phyloP scores from a whole-genome alignment of 2,329 filamentous ascomycete genomes.

The Beauveria pseudobassiana region DNA sequence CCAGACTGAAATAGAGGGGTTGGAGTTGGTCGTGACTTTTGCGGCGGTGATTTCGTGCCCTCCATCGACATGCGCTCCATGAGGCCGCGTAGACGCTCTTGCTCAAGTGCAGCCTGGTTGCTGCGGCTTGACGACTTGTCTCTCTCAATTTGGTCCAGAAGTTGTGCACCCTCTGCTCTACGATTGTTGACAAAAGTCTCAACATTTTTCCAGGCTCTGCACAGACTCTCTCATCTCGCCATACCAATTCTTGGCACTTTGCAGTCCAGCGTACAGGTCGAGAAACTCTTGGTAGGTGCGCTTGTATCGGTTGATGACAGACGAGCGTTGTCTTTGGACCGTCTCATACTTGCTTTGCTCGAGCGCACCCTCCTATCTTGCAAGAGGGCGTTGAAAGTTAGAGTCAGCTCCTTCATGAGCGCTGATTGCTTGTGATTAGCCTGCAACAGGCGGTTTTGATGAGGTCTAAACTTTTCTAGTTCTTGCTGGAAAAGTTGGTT shows the following conservation, averaged over 20 bases:
- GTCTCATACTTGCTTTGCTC: constrained; percentile 90
- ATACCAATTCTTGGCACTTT: constrained; percentile 89
- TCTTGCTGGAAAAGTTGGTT: constrained; percentile 89
- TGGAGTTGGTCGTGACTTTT: constrained; percentile 23
- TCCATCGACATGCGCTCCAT: constrained; percentile 97
- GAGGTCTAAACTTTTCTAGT: constrained; percentile 91
- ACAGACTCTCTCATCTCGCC: constrained; percentile 92
- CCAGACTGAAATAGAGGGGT: constrained; percentile 44
- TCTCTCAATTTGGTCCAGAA: constrained; percentile 82
- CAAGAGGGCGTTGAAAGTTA: constrained; percentile 75
- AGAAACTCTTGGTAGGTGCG: constrained; percentile 88
- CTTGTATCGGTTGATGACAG: constrained; percentile 81
- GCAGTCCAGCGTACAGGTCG: constrained; percentile 77
- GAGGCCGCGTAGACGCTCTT: constrained; percentile 76
- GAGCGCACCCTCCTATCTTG: constrained; percentile 90
- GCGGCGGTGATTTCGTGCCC: constrained; percentile 34
- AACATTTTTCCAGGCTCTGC: constrained; percentile 83
- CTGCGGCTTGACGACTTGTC: constrained; percentile 56
- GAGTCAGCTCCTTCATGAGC: constrained; percentile 89
- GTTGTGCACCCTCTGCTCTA: constrained; percentile 79
- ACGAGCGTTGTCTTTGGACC: constrained; percentile 73
- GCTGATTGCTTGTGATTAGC: constrained; percentile 93
- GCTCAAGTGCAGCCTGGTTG: constrained; percentile 68
- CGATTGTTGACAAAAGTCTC: constrained; percentile 96
- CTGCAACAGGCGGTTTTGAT: constrained; percentile 84